These are phyloP conservation scores for Fistulifera solaris DNA, from an alignment of 108 stramenopile genomes.

Conservation along the genomic window DNA sequence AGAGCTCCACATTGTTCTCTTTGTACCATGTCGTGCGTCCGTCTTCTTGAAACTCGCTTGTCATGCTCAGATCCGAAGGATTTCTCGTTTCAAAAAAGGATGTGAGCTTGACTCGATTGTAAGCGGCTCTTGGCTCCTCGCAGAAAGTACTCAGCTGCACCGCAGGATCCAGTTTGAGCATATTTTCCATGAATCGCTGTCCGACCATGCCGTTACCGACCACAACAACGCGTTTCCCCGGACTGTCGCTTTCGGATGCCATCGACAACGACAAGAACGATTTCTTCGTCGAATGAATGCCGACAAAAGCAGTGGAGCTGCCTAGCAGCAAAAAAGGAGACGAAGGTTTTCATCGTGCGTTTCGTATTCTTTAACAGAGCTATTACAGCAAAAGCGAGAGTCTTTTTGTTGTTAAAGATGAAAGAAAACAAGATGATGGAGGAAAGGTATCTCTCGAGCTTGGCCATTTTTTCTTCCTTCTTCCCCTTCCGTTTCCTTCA, in stretches of 20 bases:
- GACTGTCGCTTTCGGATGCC: slow-evolving; percentile 22
- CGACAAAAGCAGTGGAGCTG: too few relatives aligned
- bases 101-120: slow-evolving; percentile 90
- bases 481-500: too few relatives aligned
- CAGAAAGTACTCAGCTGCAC: slow-evolving; percentile 76
- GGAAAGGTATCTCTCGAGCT: too few relatives aligned
- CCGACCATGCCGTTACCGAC: slow-evolving; percentile 92
- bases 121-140: slow-evolving; percentile 87
- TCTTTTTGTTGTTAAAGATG: too few relatives aligned
- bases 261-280: not conserved
- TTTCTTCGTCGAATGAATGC: too few relatives aligned
- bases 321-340: too few relatives aligned
- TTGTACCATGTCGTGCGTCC: slow-evolving; percentile 82
- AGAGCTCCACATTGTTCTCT: slow-evolving; percentile 71
- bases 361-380: too few relatives aligned
- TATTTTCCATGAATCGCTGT: slow-evolving; percentile 88
- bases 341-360: too few relatives aligned
- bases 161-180: slow-evolving; percentile 56
- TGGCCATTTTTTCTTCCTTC: too few relatives aligned
- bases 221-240: slow-evolving; percentile 66
- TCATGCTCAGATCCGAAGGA: slow-evolving; percentile 75
- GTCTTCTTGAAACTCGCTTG: slow-evolving; percentile 63
- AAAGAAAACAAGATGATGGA: too few relatives aligned
- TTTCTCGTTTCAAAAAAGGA: slow-evolving; percentile 87
- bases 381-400: too few relatives aligned